Percentiles rank a stretch among this genome's conserved stretches.
phyloP scores from a whole-genome alignment of 495 filamentous ascomycete species.

The Penicillium bovifimosum region DNA sequence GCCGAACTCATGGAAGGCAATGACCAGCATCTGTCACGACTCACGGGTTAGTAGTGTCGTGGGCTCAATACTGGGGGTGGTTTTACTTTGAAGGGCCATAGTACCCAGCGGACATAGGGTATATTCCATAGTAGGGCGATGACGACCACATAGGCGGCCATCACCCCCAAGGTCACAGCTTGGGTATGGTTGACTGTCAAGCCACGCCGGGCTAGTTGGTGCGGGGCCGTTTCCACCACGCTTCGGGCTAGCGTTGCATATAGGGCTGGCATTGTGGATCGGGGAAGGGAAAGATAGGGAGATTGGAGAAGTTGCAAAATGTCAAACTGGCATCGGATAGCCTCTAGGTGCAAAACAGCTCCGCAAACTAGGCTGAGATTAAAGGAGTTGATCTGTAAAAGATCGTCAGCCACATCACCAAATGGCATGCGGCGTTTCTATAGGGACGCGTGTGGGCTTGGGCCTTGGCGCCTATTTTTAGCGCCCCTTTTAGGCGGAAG shows the following conservation, averaged over 20 bases:
- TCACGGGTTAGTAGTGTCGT: background rate
- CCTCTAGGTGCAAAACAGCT: too few relatives aligned
- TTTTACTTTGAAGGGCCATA: slow-evolving; percentile 82
- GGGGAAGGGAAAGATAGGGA: slow-evolving; percentile 1
- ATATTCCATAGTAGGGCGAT: slow-evolving; percentile 77
- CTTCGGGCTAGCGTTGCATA: slow-evolving; percentile 22
- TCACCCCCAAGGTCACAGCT: slow-evolving; percentile 64
- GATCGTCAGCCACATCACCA: background rate
- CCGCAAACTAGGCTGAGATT: background rate
- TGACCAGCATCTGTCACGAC: slow-evolving; percentile 65
- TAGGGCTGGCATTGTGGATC: slow-evolving; percentile 35
- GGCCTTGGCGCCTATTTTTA: slow-evolving; percentile 3
- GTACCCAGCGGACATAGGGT: slow-evolving; percentile 63
- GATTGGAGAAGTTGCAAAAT: background rate
- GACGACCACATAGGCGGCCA: slow-evolving; percentile 62
- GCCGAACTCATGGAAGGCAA: slow-evolving; percentile 79
- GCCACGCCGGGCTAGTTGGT: slow-evolving; percentile 40
- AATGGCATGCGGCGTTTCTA: background rate
- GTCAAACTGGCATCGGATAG: background rate
- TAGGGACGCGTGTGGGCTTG: slow-evolving; percentile 3
- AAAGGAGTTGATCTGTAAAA: background rate
- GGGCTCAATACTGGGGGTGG: background rate
- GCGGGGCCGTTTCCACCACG: slow-evolving; percentile 24
- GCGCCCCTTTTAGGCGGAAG: background rate
- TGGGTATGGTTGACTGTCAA: slow-evolving; percentile 66